A percentile compares a stretch with the other conserved stretches of the same genome.
These are phyloP conservation scores for Aureoboletus auriporus DNA, from an alignment of 768 basidiomycete species.

Conservation along the genomic window DNA sequence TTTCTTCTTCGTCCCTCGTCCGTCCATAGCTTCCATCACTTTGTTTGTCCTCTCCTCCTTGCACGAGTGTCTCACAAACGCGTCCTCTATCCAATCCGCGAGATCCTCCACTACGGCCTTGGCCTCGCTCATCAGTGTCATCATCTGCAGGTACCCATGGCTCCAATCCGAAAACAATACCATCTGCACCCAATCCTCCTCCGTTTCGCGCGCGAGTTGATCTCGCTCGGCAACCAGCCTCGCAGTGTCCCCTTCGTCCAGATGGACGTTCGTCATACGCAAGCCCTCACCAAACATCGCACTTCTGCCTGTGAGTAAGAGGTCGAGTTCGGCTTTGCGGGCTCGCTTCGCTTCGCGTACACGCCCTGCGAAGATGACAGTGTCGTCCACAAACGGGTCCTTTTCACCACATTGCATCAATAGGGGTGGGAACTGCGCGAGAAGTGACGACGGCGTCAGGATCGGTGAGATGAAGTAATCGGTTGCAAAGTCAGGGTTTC, in stretches of 20 bases:
- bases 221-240: conserved; percentile 57
- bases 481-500: conserved; percentile 89
- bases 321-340: conserved; percentile 68
- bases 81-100: conserved; percentile 87
- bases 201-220: conserved; percentile 61
- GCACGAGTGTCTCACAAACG: conserved; percentile 46
- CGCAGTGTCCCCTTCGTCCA: conserved; percentile 26
- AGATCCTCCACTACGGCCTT: conserved; percentile 74
- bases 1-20: conserved; percentile 25
- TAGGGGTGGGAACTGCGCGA: conserved; percentile 92
- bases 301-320: conserved; percentile 56
- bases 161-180: conserved; percentile 95
- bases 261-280: conserved; percentile 52
- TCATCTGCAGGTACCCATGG: conserved; percentile 97
- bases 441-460: conserved; percentile 74
- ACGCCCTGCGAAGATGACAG: conserved; percentile 92
- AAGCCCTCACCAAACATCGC: conserved; percentile 59
- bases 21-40: conserved; percentile 15
- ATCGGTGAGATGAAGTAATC: conserved; percentile 98
- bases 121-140: conserved; percentile 78
- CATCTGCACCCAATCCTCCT: conserved; percentile 94
- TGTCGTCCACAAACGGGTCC: conserved; percentile 95
- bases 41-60: conserved; percentile 24
- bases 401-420: conserved; percentile 96
- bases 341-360: conserved; percentile 92